A percentile compares a stretch with the other conserved stretches of the same genome.
phyloP scores from a whole-genome alignment of 2,329 filamentous ascomycete species.

The Alternaria arborescens region DNA sequence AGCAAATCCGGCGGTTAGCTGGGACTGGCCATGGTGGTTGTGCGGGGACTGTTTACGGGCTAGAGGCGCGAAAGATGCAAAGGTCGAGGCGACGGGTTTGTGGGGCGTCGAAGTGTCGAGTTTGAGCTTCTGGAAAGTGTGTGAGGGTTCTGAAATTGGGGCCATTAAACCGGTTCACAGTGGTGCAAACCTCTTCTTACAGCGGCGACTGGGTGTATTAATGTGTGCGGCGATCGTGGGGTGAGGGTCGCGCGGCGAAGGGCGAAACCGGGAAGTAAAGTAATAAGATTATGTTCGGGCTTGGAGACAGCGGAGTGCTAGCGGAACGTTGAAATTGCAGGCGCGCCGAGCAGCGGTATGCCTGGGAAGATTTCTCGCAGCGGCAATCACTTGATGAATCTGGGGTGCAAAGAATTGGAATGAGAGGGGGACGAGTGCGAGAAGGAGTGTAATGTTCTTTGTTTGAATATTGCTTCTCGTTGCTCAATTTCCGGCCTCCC shows the following conservation, averaged over 20 bases:
- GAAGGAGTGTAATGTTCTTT: conserved; percentile 4
- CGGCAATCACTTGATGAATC: conserved; percentile 11
- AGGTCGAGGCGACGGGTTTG: conserved; percentile 49
- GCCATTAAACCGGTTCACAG: conserved; percentile 50
- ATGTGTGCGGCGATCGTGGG: conserved; percentile 39
- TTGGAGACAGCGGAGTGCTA: conserved; percentile 26
- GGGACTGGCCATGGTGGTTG: conserved; percentile 33
- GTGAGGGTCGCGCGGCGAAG: conserved; percentile 37
- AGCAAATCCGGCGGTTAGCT: conserved; percentile 29
- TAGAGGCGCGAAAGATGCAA: conserved; percentile 48
- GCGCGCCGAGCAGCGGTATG: conserved; percentile 12
- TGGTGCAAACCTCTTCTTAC: conserved; percentile 44
- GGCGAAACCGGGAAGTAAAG: conserved; percentile 31
- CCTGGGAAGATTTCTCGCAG: conserved; percentile 5
- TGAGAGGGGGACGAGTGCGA: neutral
- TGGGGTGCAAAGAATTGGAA: neutral
- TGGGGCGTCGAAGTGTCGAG: conserved; percentile 49
- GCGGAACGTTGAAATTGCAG: conserved; percentile 23
- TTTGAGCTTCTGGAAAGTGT: conserved; percentile 54
- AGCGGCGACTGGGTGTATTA: conserved; percentile 36
- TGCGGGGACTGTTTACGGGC: conserved; percentile 39
- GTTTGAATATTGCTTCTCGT: conserved; percentile 5
- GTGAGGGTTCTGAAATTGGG: conserved; percentile 50
- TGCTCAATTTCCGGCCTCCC: conserved; percentile 7
- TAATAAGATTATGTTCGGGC: conserved; percentile 28